Evolutionary conservation across 257 asterid species (phyloP), one percentile per base, ranked within the genome.

Genomic region (Nicotiana tabacum): DNA sequence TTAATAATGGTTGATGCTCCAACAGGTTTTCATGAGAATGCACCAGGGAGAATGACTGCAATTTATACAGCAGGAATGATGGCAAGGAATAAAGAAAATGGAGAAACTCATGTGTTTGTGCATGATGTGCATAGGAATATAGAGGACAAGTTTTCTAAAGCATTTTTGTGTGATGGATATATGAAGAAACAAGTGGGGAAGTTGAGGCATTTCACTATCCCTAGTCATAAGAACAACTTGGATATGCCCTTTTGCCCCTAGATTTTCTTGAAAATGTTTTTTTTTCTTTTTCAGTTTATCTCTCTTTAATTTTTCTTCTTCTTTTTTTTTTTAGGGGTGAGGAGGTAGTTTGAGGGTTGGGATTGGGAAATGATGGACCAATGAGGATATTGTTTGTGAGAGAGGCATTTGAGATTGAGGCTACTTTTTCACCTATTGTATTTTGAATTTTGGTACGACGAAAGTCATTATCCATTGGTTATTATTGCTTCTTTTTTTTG

Each of bases 1-100:
- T 35, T 95, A 88, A 95, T 95, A 85, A 95, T 92, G 98, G 98
- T 93, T 65, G 98, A 95, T 32, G 99, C 97, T 5, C 98, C 98
- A 0, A 93, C 98, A 0, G 97, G 98, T 2, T 95, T 91, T 84
- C 82, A 93, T 21, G 93, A 91, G 27, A 97, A 93, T 43, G 98
- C 98, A 7, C 99, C 98, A 10, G 99, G 98, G 78, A 78, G 98
- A 84, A 95, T 95, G 98, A 65, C 89, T 18, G 98, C 96, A 9
- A 95, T 95, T 46, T 95, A 92, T 78, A 95, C 98, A 9, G 99
- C 95, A 0, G 97, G 98, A n/a, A 93, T 95, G 99, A 88, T 93
- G 94, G 99, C 98, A 0, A 87, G 98, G 85, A 91, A 90, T 82
- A 87, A 86, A 24, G 90, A 70, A 16, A 87, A 82, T 55, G 91